Conservation (phyloP, 176 grass and related monocot species). For the Phragmites australis region DNA sequence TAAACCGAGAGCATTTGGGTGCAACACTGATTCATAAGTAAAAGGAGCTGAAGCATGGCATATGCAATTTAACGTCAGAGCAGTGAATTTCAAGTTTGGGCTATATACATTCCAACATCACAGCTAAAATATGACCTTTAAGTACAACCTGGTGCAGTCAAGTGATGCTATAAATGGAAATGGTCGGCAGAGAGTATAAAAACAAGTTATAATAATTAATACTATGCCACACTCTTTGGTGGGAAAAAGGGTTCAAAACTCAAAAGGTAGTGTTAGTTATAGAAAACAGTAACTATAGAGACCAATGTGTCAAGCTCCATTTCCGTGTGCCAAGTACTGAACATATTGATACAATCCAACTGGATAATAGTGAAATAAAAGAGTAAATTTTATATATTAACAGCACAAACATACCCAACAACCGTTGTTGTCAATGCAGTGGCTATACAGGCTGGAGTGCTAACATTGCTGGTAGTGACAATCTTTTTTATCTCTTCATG, state of each 20-base stretch:
- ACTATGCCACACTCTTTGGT: not conserved
- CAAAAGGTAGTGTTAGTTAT: too few species aligned
- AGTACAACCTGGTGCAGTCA: not conserved
- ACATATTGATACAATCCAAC: not conserved
- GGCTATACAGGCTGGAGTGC: conserved; percentile 65
- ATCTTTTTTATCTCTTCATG: conserved; percentile 94
- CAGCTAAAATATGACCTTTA: not conserved
- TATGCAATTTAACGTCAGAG: not conserved
- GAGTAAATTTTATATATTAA: not conserved
- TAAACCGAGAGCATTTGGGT: not conserved
- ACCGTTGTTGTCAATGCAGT: conserved; percentile 67
- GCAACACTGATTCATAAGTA: not conserved
- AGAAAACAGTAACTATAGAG: not conserved
- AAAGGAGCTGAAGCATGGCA: not conserved
- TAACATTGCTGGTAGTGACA: conserved; percentile 61
- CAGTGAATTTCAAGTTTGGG: not conserved
- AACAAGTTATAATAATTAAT: not conserved
- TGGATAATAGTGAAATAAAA: not conserved
- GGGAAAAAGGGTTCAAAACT: not conserved
- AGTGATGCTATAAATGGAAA: not conserved
- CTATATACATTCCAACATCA: not conserved
- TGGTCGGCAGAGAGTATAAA: not conserved
- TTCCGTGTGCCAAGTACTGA: not conserved
- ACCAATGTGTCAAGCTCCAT: not conserved
- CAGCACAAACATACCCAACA: conserved; percentile 66